Evolutionary conservation across 345 rosid species (phyloP).

Genomic region (Salix caprea): DNA sequence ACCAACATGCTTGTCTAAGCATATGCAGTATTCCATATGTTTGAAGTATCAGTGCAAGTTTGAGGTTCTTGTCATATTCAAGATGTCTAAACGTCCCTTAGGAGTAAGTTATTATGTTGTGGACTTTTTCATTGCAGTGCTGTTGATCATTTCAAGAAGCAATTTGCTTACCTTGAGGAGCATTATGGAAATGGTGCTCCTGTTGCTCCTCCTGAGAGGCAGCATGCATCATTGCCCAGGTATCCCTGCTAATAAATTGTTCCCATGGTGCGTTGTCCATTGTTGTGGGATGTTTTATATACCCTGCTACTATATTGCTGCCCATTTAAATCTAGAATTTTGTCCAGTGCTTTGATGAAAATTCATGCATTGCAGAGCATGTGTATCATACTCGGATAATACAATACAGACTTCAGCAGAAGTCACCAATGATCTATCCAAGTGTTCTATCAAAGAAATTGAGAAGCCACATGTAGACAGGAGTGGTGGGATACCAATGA

Average conservation of each 20-base stretch:
- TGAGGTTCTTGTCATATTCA: background rate
- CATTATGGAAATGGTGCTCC: constrained; percentile 81
- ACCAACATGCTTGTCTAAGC: background rate
- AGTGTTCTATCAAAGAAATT: constrained; percentile 72
- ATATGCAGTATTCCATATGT: background rate
- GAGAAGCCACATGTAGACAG: constrained; percentile 63
- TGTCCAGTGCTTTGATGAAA: constrained; percentile 8
- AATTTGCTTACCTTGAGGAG: constrained; percentile 92
- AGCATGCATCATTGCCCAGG: constrained; percentile 97
- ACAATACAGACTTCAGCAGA: constrained; percentile 48
- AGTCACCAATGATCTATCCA: constrained; percentile 68
- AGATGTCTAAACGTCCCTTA: background rate
- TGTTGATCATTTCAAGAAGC: constrained; percentile 96
- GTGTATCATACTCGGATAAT: constrained; percentile 77
- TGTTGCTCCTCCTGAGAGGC: constrained; percentile 83
- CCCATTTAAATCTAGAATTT: background rate
- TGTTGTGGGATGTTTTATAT: background rate
- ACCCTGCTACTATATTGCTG: background rate
- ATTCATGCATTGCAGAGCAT: constrained; percentile 47
- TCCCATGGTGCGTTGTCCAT: background rate
- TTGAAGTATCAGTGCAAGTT: background rate
- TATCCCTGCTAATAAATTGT: constrained; percentile 15
- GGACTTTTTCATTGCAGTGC: constrained; percentile 53
- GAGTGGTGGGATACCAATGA: constrained; percentile 54
- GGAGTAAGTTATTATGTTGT: background rate